Conservation (phyloP, 352 stramenopile genomes). For the Pythium phragmiticola region DNA sequence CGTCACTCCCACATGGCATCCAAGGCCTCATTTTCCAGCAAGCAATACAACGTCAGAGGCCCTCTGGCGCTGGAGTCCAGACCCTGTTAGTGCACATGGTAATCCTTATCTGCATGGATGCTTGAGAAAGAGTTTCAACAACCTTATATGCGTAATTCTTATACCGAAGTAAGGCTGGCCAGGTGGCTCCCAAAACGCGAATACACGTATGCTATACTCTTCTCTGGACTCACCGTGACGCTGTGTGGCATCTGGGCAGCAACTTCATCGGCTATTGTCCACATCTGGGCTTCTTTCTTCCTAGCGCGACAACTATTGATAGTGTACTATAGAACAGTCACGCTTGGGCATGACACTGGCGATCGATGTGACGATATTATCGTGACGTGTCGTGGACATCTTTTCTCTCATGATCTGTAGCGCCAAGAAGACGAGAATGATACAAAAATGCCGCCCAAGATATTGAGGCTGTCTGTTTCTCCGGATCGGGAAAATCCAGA, state of each 20-base stretch:
- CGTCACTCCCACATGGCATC: neutral
- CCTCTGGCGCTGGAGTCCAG: neutral
- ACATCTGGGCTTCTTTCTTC: too few relatives aligned
- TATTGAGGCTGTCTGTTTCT: slow-evolving; percentile 4
- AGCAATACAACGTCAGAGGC: too few relatives aligned
- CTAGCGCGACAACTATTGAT: neutral
- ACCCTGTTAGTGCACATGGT: neutral
- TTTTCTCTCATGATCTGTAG: neutral
- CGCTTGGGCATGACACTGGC: neutral
- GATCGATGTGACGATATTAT: slow-evolving; percentile 1
- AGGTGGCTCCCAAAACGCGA: too few relatives aligned
- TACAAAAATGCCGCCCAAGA: neutral
- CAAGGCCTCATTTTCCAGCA: neutral
- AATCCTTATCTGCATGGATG: neutral
- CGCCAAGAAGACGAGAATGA: neutral
- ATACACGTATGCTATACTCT: too few relatives aligned
- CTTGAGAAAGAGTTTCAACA: neutral
- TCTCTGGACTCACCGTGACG: too few relatives aligned
- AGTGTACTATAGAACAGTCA: neutral
- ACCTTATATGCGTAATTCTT: too few relatives aligned
- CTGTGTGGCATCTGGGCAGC: too few relatives aligned
- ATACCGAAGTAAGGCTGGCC: too few relatives aligned
- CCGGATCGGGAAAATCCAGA: slow-evolving; percentile 4
- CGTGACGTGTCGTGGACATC: neutral
- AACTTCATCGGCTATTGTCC: too few relatives aligned